Conservation (phyloP, 495 filamentous ascomycete species). For the Penicillium maclennaniae region DNA sequence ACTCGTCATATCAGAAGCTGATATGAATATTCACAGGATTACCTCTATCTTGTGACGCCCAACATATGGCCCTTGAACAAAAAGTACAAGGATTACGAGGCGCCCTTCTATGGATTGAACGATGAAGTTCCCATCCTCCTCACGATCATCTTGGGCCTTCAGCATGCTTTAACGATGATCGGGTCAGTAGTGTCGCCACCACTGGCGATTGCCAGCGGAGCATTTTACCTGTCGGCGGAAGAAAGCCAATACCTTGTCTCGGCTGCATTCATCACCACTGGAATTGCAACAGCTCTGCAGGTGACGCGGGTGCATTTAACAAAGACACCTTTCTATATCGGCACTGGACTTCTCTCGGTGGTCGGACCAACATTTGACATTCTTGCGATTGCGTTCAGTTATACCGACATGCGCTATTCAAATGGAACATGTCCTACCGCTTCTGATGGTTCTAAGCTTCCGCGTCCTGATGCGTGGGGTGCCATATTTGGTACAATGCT, state of each 20-base stretch:
- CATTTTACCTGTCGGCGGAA: conserved; percentile 57
- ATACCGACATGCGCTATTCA: conserved; percentile 69
- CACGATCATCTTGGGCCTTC: conserved; percentile 62
- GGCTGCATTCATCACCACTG: conserved; percentile 76
- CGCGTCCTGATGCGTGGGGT: conserved; percentile 80
- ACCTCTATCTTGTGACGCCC: conserved; percentile 66
- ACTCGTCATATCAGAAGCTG: not conserved
- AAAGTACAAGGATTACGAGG: conserved; percentile 50
- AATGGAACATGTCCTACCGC: conserved; percentile 68
- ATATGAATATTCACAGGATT: conserved; percentile 45
- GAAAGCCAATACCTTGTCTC: conserved; percentile 76
- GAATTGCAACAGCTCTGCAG: conserved; percentile 72
- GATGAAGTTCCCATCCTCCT: conserved; percentile 74
- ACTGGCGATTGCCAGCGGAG: conserved; percentile 65
- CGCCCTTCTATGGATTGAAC: conserved; percentile 83
- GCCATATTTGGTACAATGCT: conserved; percentile 69
- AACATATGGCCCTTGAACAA: conserved; percentile 72
- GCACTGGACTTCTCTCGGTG: conserved; percentile 78
- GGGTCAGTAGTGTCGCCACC: conserved; percentile 63
- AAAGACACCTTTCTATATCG: conserved; percentile 73
- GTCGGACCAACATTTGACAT: conserved; percentile 80
- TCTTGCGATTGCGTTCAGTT: conserved; percentile 72
- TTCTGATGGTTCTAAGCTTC: conserved; percentile 58
- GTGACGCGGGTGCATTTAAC: conserved; percentile 76
- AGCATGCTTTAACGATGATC: conserved; percentile 60